Evolutionary conservation across 2,329 filamentous ascomycete species (phyloP).

Genomic region (Trichophyton benhamiae): DNA sequence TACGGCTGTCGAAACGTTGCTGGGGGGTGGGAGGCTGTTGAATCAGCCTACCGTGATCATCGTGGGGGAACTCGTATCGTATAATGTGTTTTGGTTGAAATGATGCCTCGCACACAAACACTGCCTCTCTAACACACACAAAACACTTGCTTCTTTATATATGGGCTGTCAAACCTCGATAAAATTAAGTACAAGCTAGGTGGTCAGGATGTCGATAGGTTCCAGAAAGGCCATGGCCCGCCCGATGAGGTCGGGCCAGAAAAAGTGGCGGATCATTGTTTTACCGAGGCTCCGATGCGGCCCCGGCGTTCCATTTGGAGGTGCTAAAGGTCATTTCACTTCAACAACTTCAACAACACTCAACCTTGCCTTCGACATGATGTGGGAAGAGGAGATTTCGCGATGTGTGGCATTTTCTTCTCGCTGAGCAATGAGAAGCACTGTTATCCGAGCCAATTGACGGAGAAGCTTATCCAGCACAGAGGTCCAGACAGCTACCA

Average conservation of each 20-base stretch:
- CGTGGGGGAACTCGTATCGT: neutral
- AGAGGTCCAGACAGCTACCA: conserved; percentile 36
- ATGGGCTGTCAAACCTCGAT: neutral
- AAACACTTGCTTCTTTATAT: neutral
- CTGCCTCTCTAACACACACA: neutral
- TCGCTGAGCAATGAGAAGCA: conserved; percentile 29
- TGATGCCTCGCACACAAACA: neutral
- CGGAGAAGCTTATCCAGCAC: conserved; percentile 24
- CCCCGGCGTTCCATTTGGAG: too few relatives aligned
- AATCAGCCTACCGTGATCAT: neutral
- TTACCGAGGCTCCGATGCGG: neutral
- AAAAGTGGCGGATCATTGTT: neutral
- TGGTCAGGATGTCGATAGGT: too few relatives aligned
- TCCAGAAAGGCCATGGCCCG: too few relatives aligned
- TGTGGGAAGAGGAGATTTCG: neutral
- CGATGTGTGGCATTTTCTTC: conserved; percentile 43
- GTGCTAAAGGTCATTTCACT: neutral
- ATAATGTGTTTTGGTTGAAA: neutral
- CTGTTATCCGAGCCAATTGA: conserved; percentile 24
- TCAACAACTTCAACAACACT: neutral
- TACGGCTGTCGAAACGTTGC: neutral
- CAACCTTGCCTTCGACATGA: too few relatives aligned
- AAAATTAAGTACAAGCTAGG: neutral
- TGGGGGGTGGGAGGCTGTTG: neutral
- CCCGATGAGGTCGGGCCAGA: neutral